Evolutionary conservation across 495 filamentous ascomycete species (phyloP), one percentile per base, ranked within the genome.

Genomic region (Penicillium antarcticum): DNA sequence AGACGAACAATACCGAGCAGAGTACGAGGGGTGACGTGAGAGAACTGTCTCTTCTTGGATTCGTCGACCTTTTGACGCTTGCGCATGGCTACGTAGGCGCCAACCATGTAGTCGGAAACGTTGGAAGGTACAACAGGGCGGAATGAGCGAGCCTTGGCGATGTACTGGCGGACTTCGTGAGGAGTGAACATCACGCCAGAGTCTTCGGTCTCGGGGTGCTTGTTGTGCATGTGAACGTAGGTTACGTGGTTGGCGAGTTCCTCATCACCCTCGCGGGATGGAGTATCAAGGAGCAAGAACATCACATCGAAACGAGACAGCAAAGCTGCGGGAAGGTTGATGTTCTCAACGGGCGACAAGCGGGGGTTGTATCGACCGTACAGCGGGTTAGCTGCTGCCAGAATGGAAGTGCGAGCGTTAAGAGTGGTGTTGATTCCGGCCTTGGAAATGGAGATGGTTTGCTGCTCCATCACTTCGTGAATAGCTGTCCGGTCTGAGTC

Each of bases 401-500:
- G 82, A 63, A 98, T 97, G 0, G 94, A 95, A 12, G 94, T 96
- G 40, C 94, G 87, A 2, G 94, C 94, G 62, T 98, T 98, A 33
- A 98, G 82, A 0, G 92, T 92, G 11, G 94, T 98, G 37, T 84
- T 94, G 67, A 98, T 98, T 53, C 94, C 94, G 14, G 94, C 94
- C 76, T 98, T 98, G 56, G 92, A 96, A 57, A 98, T 97, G 48
- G 89, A 95, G 50, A 98, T 98, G 42, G 94, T 98, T 71, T 98
- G 94, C 66, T 98, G 94, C 63, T 98, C 94, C 94, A 98, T 98
- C 26, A 98, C 94, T 84, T 98, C 94, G 79, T 98, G 94, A 63
- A 98, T 97, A 24, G 95, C 95, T 0, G 94, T 97, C 51, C 94
- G 82, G 68, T 97, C 95, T 46, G 82, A 80, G 65, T 98, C 94